A percentile compares a stretch with the other conserved stretches of the same genome.
phyloP scores from a whole-genome alignment of 768 basidiomycete genomes.

The Mycena leptocephala region DNA sequence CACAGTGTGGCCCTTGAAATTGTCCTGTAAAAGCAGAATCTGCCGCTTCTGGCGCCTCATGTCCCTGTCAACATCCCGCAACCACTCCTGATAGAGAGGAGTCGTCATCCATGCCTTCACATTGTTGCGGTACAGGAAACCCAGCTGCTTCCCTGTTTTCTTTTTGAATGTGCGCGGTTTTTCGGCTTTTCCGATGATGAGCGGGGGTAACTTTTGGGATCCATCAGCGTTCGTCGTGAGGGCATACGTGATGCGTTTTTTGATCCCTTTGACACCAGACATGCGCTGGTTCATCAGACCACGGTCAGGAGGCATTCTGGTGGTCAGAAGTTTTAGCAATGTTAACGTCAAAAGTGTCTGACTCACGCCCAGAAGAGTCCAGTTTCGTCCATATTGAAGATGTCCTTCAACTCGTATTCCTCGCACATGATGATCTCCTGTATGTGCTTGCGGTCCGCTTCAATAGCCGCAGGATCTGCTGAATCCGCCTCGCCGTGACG shows the following conservation, averaged over 20 bases:
- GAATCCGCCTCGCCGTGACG: too few species aligned
- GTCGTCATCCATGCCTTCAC: conserved; percentile 42
- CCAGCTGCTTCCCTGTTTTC: too few species aligned
- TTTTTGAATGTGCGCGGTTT: too few species aligned
- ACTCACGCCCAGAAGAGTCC: neutral
- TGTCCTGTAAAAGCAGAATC: conserved; percentile 41
- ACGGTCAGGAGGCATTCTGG: neutral
- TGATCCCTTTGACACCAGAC: too few species aligned
- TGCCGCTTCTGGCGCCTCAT: conserved; percentile 27
- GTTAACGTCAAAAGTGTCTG: neutral
- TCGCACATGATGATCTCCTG: too few species aligned
- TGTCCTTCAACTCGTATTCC: neutral
- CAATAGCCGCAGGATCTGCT: too few species aligned
- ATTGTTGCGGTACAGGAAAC: conserved; percentile 41
- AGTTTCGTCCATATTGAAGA: neutral
- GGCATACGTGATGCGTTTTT: too few species aligned
- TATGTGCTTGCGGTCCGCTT: too few species aligned
- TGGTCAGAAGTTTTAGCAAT: neutral
- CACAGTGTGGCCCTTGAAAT: conserved; percentile 32
- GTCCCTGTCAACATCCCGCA: conserved; percentile 30
- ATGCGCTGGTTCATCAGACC: neutral
- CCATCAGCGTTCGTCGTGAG: too few species aligned
- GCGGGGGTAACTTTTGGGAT: too few species aligned
- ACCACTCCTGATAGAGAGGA: conserved; percentile 39
- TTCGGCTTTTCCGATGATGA: too few species aligned